phyloP scores from a whole-genome alignment of 441 rosid species.

The Daphne laureola region DNA sequence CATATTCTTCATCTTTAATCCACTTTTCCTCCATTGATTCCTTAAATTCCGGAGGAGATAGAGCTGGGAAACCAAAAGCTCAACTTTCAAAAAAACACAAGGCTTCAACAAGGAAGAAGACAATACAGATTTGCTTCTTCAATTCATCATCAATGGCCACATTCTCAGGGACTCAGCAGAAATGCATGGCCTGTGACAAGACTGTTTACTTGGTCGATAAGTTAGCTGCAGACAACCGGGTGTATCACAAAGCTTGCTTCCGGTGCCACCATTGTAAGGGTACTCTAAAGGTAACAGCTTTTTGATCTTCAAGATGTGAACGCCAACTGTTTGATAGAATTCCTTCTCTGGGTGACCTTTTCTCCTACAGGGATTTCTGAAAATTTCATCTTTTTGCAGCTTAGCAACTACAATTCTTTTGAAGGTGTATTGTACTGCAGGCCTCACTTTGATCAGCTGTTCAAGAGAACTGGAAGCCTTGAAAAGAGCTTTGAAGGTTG shows the following conservation, averaged over 20 bases:
- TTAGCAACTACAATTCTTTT: slow-evolving; percentile 48
- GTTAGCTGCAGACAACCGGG: slow-evolving; percentile 37
- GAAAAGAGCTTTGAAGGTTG: slow-evolving; percentile 58
- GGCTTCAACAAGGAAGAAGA: background rate
- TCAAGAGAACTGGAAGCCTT: slow-evolving; percentile 59
- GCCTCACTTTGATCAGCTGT: slow-evolving; percentile 58
- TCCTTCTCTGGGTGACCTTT: no score
- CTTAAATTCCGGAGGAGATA: background rate
- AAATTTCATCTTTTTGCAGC: slow-evolving; percentile 26
- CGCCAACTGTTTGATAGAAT: no score
- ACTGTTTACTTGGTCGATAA: slow-evolving; percentile 54
- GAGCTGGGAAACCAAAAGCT: background rate
- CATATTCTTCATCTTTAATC: background rate
- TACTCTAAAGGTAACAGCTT: slow-evolving; percentile 41
- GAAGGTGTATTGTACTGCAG: slow-evolving; percentile 64
- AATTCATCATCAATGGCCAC: slow-evolving; percentile 24
- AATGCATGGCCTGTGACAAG: slow-evolving; percentile 49
- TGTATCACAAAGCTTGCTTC: slow-evolving; percentile 49
- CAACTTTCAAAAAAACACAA: background rate
- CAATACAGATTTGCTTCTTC: background rate
- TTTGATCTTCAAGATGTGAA: background rate
- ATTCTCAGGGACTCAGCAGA: slow-evolving; percentile 43
- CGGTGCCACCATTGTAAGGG: slow-evolving; percentile 55
- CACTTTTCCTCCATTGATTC: background rate
- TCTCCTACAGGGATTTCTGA: no score